A percentile compares a stretch with the other conserved stretches of the same genome.
These are phyloP conservation scores for Hibiscus trionum DNA, from an alignment of 345 rosid species.

Conservation along the genomic window DNA sequence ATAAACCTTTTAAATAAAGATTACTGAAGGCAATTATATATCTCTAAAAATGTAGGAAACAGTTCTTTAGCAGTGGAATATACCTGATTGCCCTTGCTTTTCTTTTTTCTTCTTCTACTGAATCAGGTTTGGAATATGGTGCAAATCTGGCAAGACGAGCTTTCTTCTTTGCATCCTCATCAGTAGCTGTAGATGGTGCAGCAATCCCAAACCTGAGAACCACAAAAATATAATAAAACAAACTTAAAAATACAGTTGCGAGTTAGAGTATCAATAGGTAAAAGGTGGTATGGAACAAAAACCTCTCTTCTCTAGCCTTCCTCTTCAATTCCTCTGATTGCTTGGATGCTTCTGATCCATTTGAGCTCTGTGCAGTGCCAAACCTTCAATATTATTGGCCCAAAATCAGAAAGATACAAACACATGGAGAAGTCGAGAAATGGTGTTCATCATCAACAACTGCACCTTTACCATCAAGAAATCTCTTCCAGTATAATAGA, in stretches of 20 bases:
- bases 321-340: conserved; percentile 75
- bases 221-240: not conserved
- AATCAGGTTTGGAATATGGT: conserved; percentile 41
- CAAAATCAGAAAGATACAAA: not conserved
- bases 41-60: not conserved
- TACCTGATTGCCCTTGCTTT: conserved; percentile 80
- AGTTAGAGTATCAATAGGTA: not conserved
- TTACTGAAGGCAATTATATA: not conserved
- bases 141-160: conserved; percentile 79
- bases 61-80: conserved; percentile 5
- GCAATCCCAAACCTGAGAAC: conserved; percentile 63
- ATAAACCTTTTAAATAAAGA: not conserved
- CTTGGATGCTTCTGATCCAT: conserved; percentile 39
- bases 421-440: not conserved
- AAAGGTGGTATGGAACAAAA: not conserved
- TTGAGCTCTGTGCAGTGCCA: conserved; percentile 39
- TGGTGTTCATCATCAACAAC: not conserved
- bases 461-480: not conserved
- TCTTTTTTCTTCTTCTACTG: conserved; percentile 69
- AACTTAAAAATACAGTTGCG: not conserved
- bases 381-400: conserved; percentile 41
- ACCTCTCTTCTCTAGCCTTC: conserved; percentile 96
- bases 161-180: conserved; percentile 76
- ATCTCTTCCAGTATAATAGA: not conserved
- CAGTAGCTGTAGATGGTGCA: conserved; percentile 31